These are phyloP conservation scores for Apostasia ramifera DNA, from an alignment of 106 monocot genomes.

Conservation along the genomic window DNA sequence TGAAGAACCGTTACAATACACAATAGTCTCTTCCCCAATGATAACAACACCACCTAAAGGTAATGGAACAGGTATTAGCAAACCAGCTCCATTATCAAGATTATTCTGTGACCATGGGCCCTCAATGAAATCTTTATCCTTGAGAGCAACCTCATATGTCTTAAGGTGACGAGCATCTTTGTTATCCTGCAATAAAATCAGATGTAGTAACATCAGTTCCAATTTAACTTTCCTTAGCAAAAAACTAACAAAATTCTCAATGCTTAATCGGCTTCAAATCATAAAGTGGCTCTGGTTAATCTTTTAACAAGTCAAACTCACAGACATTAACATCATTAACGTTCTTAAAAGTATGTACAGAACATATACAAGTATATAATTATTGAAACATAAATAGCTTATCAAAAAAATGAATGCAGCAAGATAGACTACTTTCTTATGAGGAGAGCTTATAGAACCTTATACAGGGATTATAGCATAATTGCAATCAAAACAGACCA, in stretches of 20 bases:
- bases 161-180: slow-evolving; percentile 99
- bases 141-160: slow-evolving; percentile 95
- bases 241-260: background rate
- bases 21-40: slow-evolving; percentile 97
- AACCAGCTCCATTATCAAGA: slow-evolving; percentile 93
- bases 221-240: slow-evolving; percentile 3
- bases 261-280: no score
- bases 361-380: no score
- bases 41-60: slow-evolving; percentile 98
- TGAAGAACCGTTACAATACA: slow-evolving; percentile 73
- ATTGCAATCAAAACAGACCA: no score
- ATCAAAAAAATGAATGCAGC: no score
- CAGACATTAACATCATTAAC: no score
- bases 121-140: slow-evolving; percentile 98
- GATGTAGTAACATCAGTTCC: background rate
- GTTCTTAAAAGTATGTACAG: no score
- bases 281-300: no score
- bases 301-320: no score
- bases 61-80: slow-evolving; percentile 91
- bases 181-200: slow-evolving; percentile 57
- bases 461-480: no score
- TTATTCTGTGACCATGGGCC: slow-evolving; percentile 98
- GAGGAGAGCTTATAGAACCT: no score
- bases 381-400: no score
- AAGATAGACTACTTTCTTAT: no score